phyloP scores from a whole-genome alignment of 179 eudicot genomes.

The Sideroxylon spinosum region DNA sequence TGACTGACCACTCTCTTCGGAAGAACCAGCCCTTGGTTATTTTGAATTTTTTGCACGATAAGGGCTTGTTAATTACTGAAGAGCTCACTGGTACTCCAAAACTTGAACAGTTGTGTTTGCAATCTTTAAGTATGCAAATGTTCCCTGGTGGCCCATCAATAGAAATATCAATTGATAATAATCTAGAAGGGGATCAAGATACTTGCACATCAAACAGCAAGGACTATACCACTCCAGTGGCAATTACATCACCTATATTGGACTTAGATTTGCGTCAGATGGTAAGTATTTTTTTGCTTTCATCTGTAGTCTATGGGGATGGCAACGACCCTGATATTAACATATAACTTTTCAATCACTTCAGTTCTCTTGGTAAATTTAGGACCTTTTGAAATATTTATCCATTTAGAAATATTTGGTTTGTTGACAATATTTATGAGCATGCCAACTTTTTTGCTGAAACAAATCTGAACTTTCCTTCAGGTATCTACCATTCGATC shows the following conservation, averaged over 20 bases:
- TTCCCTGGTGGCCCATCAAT: constrained; percentile 45
- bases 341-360: background rate
- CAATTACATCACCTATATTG: constrained; percentile 24
- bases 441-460: background rate
- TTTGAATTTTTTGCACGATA: constrained; percentile 68
- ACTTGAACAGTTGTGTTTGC: constrained; percentile 65
- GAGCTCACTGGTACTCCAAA: constrained; percentile 52
- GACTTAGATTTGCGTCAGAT: constrained; percentile 67
- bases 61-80: constrained; percentile 34
- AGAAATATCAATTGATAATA: constrained; percentile 41
- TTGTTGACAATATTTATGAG: background rate
- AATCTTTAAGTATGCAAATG: constrained; percentile 60
- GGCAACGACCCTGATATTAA: background rate
- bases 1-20: constrained; percentile 73
- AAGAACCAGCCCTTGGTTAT: constrained; percentile 73
- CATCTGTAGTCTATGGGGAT: background rate
- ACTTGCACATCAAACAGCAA: constrained; percentile 41
- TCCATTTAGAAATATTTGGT: background rate
- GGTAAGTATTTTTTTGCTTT: constrained; percentile 40
- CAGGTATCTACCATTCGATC: constrained; percentile 73
- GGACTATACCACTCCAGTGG: constrained; percentile 27
- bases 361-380: background rate
- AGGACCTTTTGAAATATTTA: background rate
- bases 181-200: constrained; percentile 44
- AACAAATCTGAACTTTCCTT: constrained; percentile 13